Evolutionary conservation across 2,329 filamentous ascomycete genomes (phyloP).

Genomic region (Fusarium tuaranense): DNA sequence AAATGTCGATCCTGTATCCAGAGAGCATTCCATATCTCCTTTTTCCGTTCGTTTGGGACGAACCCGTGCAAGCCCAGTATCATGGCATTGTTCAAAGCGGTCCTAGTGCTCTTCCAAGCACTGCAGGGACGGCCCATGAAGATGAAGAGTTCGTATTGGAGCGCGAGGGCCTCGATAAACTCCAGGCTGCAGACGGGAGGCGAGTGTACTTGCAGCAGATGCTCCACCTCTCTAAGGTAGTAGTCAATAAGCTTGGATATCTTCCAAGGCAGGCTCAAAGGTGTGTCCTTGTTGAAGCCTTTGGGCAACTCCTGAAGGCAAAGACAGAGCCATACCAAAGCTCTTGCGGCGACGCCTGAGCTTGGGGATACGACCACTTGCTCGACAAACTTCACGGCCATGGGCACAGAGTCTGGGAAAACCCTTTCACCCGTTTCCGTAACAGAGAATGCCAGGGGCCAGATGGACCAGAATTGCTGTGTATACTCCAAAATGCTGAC

Average conservation of each 20-base stretch:
- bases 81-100: conserved; percentile 63
- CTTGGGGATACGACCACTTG: not conserved
- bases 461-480: conserved; percentile 38
- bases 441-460: conserved; percentile 9
- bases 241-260: conserved; percentile 5
- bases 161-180: conserved; percentile 63
- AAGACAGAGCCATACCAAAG: conserved; percentile 57
- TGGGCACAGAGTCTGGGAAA: not conserved
- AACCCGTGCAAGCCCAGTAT: conserved; percentile 61
- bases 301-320: conserved; percentile 55
- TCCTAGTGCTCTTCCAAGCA: conserved; percentile 64
- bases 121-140: conserved; percentile 67
- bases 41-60: conserved; percentile 44
- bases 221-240: conserved; percentile 6
- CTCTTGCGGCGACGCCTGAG: conserved; percentile 44
- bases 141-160: conserved; percentile 64
- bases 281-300: conserved; percentile 42
- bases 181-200: conserved; percentile 53
- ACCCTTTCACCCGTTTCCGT: not conserved
- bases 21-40: conserved; percentile 54
- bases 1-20: conserved; percentile 57
- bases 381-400: conserved; percentile 3
- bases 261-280: conserved; percentile 48
- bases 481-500: conserved; percentile 16
- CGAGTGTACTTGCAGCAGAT: not conserved